Percentiles rank a stretch among this genome's conserved stretches.
Conservation (phyloP, 78 protist genomes). For the Pelomyxa schiedti region DNA sequence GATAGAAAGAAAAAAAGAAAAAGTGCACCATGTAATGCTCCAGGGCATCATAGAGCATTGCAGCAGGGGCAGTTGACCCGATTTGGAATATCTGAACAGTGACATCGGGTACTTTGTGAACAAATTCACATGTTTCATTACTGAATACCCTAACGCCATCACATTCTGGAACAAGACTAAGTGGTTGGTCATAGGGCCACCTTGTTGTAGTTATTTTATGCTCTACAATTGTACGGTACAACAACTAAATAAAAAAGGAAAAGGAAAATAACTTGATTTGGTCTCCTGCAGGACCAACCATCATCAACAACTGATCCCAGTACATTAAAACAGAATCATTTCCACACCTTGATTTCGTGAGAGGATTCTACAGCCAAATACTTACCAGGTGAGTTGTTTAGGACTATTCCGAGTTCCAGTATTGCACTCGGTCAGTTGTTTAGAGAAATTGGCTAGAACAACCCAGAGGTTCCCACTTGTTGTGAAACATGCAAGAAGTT, state of each 20-base stretch:
- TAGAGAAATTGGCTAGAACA: constrained; percentile 6
- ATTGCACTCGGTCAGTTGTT: constrained; percentile 3
- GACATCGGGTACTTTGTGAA: constrained; percentile 57
- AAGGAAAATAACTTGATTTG: neutral
- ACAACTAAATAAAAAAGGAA: too few species aligned
- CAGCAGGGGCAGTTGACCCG: constrained; percentile 51
- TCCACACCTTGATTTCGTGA: too few species aligned
- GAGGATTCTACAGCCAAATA: too few species aligned
- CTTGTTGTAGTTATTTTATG: too few species aligned
- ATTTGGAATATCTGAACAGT: constrained; percentile 34
- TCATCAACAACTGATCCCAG: constrained; percentile 43
- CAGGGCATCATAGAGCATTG: constrained; percentile 61
- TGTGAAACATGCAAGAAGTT: constrained; percentile 6
- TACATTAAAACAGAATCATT: constrained; percentile 31
- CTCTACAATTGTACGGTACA: neutral
- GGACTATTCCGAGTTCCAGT: constrained; percentile 20
- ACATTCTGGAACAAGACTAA: constrained; percentile 44
- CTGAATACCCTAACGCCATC: constrained; percentile 77
- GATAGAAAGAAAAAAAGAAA: too few species aligned
- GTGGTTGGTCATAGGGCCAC: constrained; percentile 26
- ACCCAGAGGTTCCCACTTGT: constrained; percentile 6
- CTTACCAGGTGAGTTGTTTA: constrained; percentile 35
- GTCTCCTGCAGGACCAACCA: constrained; percentile 53
- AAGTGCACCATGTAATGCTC: too few species aligned
- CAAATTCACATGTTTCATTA: constrained; percentile 30